Evolutionary conservation across 805 yeast genomes (phyloP), one percentile per base, ranked within the genome.

Genomic region (Candida andamanensis): DNA sequence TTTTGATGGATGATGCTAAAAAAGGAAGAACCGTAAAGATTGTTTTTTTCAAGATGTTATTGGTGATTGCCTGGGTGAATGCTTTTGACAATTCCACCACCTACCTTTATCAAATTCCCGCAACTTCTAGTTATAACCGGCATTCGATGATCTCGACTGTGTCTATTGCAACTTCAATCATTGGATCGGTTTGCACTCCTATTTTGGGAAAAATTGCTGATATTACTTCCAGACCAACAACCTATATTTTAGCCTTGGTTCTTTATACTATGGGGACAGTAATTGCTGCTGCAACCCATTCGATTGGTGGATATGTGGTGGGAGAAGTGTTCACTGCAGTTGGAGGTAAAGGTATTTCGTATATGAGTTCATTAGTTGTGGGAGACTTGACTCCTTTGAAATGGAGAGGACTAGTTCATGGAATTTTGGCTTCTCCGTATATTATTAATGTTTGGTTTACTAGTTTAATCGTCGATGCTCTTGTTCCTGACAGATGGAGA

Each of bases 401-500:
- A 44, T 49, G 53, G 53, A 50, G 58, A 43, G 46, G 51, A 13
- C 21, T 49, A 8, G 37, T 37, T 6, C 36, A 23, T 13, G 30
- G 40, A 25, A 17, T 49, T 14, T 37, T 62, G 14, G 33, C 57
- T 12, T 37, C 63, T 8, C 74, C 74, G n/a, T 68, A 53, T 40
- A 42, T 67, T 35, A 52, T 58, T 36, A 68, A 56, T 26, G 52
- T 60, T 13, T 68, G 70, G 72, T 47, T 60, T 33, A 46, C 67
- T 13, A 72, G 71, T 35, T 52, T 46, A 6, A 61, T 63, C 35
- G 63, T 48, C 8, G 44, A 47, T 4, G 49, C 52, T 18, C 47
- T 68, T 14, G 42, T 54, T 10, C 38, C 41, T 24, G 41, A 39
- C 16, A 60, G 63, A 26, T 73, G 78, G 78, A 60, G 76, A 50